These are phyloP conservation scores for Haematococcus lacustris DNA, from an alignment of 139 green algal species.

Conservation along the genomic window DNA sequence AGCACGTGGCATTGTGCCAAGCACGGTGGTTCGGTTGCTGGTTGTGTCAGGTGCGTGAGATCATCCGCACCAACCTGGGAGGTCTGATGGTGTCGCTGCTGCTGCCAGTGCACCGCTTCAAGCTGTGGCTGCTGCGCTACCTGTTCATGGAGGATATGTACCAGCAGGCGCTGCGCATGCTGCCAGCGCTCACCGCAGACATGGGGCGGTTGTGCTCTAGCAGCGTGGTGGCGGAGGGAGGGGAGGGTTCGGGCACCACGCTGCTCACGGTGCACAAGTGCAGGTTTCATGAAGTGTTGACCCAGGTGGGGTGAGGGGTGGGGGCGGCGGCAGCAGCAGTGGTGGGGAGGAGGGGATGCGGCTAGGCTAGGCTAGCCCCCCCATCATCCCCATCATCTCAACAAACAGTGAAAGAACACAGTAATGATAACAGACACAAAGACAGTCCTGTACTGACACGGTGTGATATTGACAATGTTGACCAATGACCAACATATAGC, in stretches of 20 bases:
- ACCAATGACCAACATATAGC: too few relatives aligned
- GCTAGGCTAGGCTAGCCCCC: too few relatives aligned
- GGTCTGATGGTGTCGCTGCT: conserved; percentile 23
- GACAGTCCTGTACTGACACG: too few relatives aligned
- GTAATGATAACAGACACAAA: too few relatives aligned
- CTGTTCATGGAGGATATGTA: conserved; percentile 13
- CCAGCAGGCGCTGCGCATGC: conserved; percentile 6
- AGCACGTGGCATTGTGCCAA: too few relatives aligned
- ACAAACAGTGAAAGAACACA: too few relatives aligned
- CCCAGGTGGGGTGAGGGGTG: conserved; percentile 11
- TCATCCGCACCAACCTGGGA: conserved; percentile 38
- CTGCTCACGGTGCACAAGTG: conserved; percentile 9
- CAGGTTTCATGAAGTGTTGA: conserved; percentile 22
- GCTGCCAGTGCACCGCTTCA: conserved; percentile 22
- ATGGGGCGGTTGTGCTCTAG: conserved; percentile 13
- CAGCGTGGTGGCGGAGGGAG: neutral
- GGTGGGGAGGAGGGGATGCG: too few relatives aligned
- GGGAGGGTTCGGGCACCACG: neutral
- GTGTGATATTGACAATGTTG: too few relatives aligned
- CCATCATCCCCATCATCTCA: too few relatives aligned
- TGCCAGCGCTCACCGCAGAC: conserved; percentile 13
- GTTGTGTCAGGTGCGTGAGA: conserved; percentile 17
- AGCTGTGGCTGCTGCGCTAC: conserved; percentile 22
- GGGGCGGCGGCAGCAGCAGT: too few relatives aligned
- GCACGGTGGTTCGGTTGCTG: too few relatives aligned